Percentiles rank a stretch among this genome's conserved stretches.
Conservation (phyloP, 2,329 filamentous ascomycete genomes). For the Fusarium euwallaceae region DNA sequence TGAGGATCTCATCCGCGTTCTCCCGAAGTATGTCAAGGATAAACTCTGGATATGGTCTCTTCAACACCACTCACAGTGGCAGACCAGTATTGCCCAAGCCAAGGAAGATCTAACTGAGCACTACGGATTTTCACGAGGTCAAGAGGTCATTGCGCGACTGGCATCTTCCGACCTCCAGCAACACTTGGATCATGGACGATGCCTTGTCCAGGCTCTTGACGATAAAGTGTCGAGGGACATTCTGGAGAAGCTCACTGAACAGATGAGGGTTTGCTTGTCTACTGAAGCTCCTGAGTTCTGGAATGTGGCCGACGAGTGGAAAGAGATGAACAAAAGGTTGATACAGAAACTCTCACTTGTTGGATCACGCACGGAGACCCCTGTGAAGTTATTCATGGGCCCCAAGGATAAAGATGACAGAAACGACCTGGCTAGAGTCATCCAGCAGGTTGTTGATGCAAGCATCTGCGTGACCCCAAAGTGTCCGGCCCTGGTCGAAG, state of each 20-base stretch:
- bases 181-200: neutral
- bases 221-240: no score
- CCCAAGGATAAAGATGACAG: no score
- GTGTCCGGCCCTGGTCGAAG: neutral
- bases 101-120: neutral
- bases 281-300: no score
- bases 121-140: no score
- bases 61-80: neutral
- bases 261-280: no score
- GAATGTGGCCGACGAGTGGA: no score
- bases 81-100: neutral
- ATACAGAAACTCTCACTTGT: no score
- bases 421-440: no score
- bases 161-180: neutral
- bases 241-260: no score
- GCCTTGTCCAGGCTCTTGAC: neutral
- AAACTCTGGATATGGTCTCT: slow-evolving; percentile 12
- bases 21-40: slow-evolving; percentile 17
- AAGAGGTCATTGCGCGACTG: neutral
- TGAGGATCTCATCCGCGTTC: neutral
- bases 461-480: neutral
- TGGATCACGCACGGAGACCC: no score
- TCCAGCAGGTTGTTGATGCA: neutral
- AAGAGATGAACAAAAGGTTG: no score
- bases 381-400: no score